Evolutionary conservation across 768 basidiomycete species (phyloP), one percentile per base, ranked within the genome.

Genomic region (Saitozyma sp.): DNA sequence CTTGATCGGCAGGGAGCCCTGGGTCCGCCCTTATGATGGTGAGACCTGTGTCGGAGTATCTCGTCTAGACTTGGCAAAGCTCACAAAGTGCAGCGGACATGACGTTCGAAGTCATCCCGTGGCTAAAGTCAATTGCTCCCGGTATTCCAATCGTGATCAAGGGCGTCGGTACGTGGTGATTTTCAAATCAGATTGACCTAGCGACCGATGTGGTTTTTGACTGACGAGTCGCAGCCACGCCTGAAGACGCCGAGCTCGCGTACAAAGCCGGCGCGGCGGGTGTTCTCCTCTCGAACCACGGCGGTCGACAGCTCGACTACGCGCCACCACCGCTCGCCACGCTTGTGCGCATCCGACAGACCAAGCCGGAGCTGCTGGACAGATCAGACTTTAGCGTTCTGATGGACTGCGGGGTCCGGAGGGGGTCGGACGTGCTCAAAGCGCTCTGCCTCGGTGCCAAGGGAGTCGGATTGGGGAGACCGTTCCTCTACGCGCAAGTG

Each of bases 121-220:
- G 76, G 67, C 75, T 79, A 55, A 63, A 29, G 29, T 29, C 79
- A 55, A 76, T 72, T 56, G 70, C 82, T 58, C 83, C 83, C 10
- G 67, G 70, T 45, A 65, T 83, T 37, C 83, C 83, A 8, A 77
- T 84, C 13, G 80, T 81, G 8, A 63, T 83, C 61, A 84, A 84
- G 65, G 83, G 83, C 8, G 80, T 84, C 16, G 83, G 83, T 58
- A 67, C 38, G 65, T 72, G 9, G 76, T 92, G 86, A 93, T 96
- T 80, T 91, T 89, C 2, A 85, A 91, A 46, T 84, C 91, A 51
- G 92, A 92, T 37, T 86, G 84, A 16, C 87, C 93, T 63, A 84
- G 88, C 37, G 91, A 92, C 11, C 88, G 90, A 13, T 87, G 93
- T 60, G 94, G 89, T 6, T 91, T 97, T 64, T 83, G 94, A 59